A percentile compares a stretch with the other conserved stretches of the same genome.
Evolutionary conservation across 208 protist genomes (phyloP).

Genomic region (Acanthamoeba pearcei): DNA sequence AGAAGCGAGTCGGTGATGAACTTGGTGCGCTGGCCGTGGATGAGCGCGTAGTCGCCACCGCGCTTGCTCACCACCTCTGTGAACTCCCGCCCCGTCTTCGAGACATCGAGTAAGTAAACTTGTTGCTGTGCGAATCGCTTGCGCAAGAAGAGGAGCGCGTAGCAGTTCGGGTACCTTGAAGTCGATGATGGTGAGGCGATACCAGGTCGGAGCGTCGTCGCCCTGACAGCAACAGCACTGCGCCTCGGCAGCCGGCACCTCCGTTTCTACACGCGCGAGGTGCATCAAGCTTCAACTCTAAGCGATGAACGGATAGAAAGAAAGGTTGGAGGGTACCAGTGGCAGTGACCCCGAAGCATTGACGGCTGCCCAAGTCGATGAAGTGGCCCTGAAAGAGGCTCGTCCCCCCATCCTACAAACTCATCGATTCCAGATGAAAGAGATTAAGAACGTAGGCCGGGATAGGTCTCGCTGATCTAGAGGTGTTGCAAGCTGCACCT

Average conservation of each 20-base stretch:
- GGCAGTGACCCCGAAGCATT: constrained; percentile 32
- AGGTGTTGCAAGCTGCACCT: too few relatives aligned
- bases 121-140: background rate
- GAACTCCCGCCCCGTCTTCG: constrained; percentile 33
- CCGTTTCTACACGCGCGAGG: background rate
- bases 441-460: background rate
- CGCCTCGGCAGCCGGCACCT: background rate
- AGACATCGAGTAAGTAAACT: background rate
- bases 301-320: background rate
- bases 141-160: background rate
- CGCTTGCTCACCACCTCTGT: constrained; percentile 59
- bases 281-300: background rate
- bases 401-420: background rate
- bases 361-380: constrained; percentile 16
- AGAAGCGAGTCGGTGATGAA: constrained; percentile 35
- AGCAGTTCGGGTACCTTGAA: background rate
- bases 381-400: constrained; percentile 56
- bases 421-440: background rate
- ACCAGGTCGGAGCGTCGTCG: constrained; percentile 41
- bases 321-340: background rate
- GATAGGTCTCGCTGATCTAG: too few relatives aligned
- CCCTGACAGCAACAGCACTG: constrained; percentile 65
- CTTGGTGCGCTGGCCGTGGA: constrained; percentile 2
- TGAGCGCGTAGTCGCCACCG: constrained; percentile 14
- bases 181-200: constrained; percentile 9